Evolutionary conservation across 306 rosid species (phyloP), one percentile per base, ranked within the genome.

Genomic region (Fragaria vesca): DNA sequence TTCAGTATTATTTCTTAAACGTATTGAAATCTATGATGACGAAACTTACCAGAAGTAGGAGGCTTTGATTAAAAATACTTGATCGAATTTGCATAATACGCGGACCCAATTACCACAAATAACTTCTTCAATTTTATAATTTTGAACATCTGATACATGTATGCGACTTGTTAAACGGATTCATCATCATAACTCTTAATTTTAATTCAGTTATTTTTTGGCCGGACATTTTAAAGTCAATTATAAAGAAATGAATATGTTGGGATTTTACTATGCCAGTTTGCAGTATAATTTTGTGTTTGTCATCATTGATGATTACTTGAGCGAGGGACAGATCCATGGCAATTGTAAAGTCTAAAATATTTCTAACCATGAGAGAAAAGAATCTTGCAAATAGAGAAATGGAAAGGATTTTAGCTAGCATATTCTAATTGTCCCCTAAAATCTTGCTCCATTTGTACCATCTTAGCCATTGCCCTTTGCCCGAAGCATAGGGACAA

Each of bases 21-120:
- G 28, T 6, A 21, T 5, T 21, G 54, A 68, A n/a, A 47, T 46
- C 12, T 11, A 67, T n/a, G 72, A 68, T 68, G 32, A 24, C 40
- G 60, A 46, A 42, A 20, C 72, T 67, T 12, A n/a, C 15, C 69
- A 3, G 6, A 65, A 63, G 17, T 16, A 34, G 13, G 24, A 54
- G 11, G 32, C 20, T 68, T 42, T 4, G 72, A 68, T 42, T 40
- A 0, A 42, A 45, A 26, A 6, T 43, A 24, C 26, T 21, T 21
- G 48, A 42, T 34, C 43, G 43, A 42, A 21, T 42, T 12, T 69
- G n/a, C 45, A 18, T 52, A 65, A 34, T 34, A 18, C 2, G 42
- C 15, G 30, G 26, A 70, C 9, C 74, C 60, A 70, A 70, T 70
- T 47, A 47, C 74, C 60, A 24, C 26, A 47, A 70, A 47, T 47